Percentiles rank a stretch among this genome's conserved stretches.
Evolutionary conservation across 2,329 filamentous ascomycete species (phyloP).

Genomic region (Penicillium sp.): DNA sequence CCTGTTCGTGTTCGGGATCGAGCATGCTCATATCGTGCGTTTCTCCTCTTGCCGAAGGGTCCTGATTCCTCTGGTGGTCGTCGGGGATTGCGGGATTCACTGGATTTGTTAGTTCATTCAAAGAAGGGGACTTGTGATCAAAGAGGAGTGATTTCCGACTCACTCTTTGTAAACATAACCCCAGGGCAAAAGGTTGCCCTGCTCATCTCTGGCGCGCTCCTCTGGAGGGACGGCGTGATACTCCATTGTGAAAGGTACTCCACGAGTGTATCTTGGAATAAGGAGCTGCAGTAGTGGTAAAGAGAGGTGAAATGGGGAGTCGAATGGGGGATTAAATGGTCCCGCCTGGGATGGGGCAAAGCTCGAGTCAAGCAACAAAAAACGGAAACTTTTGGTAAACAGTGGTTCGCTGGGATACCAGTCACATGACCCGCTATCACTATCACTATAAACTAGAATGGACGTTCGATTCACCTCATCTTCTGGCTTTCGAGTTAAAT

Average conservation of each 20-base stretch:
- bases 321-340: neutral
- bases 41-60: conserved; percentile 58
- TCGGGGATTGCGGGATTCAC: conserved; percentile 51
- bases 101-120: conserved; percentile 16
- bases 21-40: conserved; percentile 44
- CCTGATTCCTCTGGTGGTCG: conserved; percentile 60
- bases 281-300: neutral
- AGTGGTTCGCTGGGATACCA: conserved; percentile 25
- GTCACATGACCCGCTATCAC: conserved; percentile 17
- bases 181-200: conserved; percentile 63
- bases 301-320: neutral
- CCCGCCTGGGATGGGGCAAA: conserved; percentile 2
- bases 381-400: conserved; percentile 21
- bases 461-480: neutral
- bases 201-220: conserved; percentile 61
- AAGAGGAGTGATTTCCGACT: conserved; percentile 27
- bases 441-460: neutral
- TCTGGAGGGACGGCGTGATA: conserved; percentile 65
- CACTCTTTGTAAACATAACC: conserved; percentile 63
- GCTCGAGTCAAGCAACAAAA: conserved; percentile 7
- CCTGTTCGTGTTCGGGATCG: conserved; percentile 58
- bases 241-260: conserved; percentile 51
- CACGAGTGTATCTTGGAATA: neutral
- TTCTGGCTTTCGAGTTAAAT: neutral
- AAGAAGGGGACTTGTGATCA: neutral